phyloP scores from a whole-genome alignment of 2,329 filamentous ascomycete species.

The Septoria linicola region DNA sequence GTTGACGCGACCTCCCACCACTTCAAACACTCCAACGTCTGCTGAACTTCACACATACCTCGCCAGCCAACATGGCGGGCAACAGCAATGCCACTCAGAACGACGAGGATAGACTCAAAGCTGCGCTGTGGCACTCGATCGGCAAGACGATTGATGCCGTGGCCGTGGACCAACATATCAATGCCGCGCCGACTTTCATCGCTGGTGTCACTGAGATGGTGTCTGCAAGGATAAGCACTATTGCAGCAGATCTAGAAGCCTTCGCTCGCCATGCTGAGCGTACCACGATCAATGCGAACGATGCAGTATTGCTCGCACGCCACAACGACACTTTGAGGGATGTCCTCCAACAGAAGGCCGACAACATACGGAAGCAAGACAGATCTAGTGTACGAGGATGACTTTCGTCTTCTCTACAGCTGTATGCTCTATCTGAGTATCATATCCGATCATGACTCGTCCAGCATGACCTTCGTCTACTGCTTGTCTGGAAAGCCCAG shows the following conservation, averaged over 20 bases:
- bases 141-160: constrained; percentile 89
- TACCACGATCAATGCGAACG: constrained; percentile 75
- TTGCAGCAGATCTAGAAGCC: constrained; percentile 58
- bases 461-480: too few species aligned
- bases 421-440: too few species aligned
- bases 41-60: background rate
- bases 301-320: constrained; percentile 82
- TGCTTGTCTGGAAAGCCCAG: constrained; percentile 52
- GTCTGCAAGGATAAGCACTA: constrained; percentile 68
- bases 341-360: constrained; percentile 69
- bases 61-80: constrained; percentile 13
- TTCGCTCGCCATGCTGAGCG: constrained; percentile 77
- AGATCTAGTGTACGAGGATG: constrained; percentile 11
- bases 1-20: constrained; percentile 5
- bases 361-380: constrained; percentile 42
- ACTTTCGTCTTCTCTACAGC: too few species aligned
- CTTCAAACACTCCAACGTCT: background rate
- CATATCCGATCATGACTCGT: too few species aligned
- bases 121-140: constrained; percentile 78
- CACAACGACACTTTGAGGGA: constrained; percentile 81
- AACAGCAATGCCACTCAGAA: constrained; percentile 1
- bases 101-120: constrained; percentile 68
- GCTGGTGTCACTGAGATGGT: constrained; percentile 76
- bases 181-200: constrained; percentile 64
- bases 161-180: constrained; percentile 64